Conservation (phyloP, 768 basidiomycete genomes). For the Clitopilus hobsonii region DNA sequence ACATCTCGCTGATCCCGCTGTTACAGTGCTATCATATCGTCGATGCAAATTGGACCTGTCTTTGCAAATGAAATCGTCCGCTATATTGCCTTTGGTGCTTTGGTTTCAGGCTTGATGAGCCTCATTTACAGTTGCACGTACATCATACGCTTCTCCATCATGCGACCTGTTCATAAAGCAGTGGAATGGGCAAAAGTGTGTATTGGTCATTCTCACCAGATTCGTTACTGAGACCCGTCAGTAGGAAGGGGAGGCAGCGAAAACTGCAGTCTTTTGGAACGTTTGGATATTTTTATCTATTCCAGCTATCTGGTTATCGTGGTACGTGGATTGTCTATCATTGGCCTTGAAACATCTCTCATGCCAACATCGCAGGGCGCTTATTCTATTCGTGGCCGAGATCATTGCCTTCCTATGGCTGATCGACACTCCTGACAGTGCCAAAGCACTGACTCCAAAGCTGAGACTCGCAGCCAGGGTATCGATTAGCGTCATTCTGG, state of each 20-base stretch:
- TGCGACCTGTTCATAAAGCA: background rate
- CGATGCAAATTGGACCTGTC: conserved; percentile 29
- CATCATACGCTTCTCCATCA: background rate
- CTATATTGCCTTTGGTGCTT: conserved; percentile 48
- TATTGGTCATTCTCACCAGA: background rate
- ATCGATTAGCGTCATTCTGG: background rate
- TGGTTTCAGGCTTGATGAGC: conserved; percentile 55
- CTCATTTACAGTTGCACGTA: conserved; percentile 29
- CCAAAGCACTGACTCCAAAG: background rate
- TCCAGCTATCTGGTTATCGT: background rate
- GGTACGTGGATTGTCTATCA: background rate
- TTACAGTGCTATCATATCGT: conserved; percentile 23
- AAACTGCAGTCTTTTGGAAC: background rate
- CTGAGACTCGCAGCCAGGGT: background rate
- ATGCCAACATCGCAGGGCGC: background rate
- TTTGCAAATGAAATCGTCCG: conserved; percentile 45
- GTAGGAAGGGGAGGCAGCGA: background rate
- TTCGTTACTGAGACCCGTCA: background rate
- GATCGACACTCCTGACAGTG: background rate
- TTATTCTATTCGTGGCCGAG: background rate
- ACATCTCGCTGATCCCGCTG: background rate
- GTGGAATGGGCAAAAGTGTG: background rate
- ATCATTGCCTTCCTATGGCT: background rate
- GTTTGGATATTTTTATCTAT: conserved; percentile 1
- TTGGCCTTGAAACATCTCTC: background rate